Base-by-base conservation (phyloP, 148 eudicot genomes). In the Amaranthus cruentus region DNA sequence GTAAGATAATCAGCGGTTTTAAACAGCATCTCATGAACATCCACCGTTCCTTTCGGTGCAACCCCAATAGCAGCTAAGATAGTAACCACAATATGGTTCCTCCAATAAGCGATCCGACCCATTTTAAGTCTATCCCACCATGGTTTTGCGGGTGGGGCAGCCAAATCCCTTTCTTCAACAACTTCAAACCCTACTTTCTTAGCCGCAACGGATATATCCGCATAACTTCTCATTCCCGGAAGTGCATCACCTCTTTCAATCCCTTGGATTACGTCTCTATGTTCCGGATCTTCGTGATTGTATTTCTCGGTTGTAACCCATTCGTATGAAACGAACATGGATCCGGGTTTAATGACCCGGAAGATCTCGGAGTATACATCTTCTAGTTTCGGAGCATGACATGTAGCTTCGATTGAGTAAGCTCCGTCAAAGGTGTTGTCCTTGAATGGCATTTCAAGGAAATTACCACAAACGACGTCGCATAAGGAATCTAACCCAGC, bases 51-150 rank as follows among this genome's bases (percentile, higher is more conserved):
- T 46, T 86, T 81, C 1, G 89, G 89, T 1, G 89, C 89, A 10
- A 86, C 57, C 0, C 89, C 85, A 14, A 86, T 14, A 1, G 83
- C 80, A 4, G 89, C 78, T 0, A 86, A 75, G 3, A 84, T 75
- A 0, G 78, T 68, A 0, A 86, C 81, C 0, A 84, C 78, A 49
- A 86, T 73, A 56, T 84, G 87, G 68, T 86, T 86, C 61, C 89
- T 38, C 85, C 85, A 86, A 71, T 86, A 86, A 0, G 89, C 86
- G 3, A 86, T 50, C 67, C 80, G 61, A 4, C 89, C 89, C 89
- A 86, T 86, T 80, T 86, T 86, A 42, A 86, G 70, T 70, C 89
- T 73, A 4, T 74, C 73, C 89, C 89, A 86, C 89, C 89, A 86
- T 7, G 89, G 83, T 49, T n/a, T 3, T 2, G 89, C 76, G 9